Percentiles rank a stretch among this genome's conserved stretches.
Evolutionary conservation across 2,329 filamentous ascomycete genomes (phyloP).

Genomic region (Apiospora saccharicola): DNA sequence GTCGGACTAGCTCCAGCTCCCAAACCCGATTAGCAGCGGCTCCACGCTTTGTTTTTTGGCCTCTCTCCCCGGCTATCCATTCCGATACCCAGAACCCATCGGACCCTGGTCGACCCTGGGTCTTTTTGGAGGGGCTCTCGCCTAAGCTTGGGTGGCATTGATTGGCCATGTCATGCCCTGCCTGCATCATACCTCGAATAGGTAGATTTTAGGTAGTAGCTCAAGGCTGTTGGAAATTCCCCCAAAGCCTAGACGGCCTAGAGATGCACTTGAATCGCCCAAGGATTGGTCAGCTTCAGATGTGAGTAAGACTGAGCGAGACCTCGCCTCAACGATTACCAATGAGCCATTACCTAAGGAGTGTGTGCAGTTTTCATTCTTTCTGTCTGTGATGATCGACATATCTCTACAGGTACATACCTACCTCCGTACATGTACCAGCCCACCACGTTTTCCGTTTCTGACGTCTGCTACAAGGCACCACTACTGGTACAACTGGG

Average conservation of each 20-base stretch:
- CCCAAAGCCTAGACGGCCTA: background rate
- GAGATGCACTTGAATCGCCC: background rate
- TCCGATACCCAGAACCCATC: background rate
- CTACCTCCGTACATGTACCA: background rate
- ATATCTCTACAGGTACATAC: background rate
- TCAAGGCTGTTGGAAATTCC: conserved; percentile 2
- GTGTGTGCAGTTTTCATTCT: background rate
- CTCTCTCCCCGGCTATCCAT: conserved; percentile 4
- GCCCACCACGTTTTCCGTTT: background rate
- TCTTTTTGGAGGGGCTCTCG: background rate
- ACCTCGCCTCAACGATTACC: background rate
- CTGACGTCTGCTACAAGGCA: background rate
- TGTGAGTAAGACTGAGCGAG: background rate
- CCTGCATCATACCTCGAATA: conserved; percentile 4
- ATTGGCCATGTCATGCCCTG: conserved; percentile 17
- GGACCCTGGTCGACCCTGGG: background rate
- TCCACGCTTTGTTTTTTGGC: conserved; percentile 7
- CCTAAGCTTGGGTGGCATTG: background rate
- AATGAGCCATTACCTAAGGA: background rate
- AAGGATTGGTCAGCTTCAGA: conserved; percentile 6
- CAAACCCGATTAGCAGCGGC: conserved; percentile 20
- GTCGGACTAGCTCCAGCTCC: background rate
- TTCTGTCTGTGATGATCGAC: background rate
- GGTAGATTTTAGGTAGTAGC: background rate
- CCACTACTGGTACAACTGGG: background rate